A percentile compares a stretch with the other conserved stretches of the same genome.
Evolutionary conservation across 169 alveolate genomes (phyloP).

Genomic region (Eimeria falciformis): DNA sequence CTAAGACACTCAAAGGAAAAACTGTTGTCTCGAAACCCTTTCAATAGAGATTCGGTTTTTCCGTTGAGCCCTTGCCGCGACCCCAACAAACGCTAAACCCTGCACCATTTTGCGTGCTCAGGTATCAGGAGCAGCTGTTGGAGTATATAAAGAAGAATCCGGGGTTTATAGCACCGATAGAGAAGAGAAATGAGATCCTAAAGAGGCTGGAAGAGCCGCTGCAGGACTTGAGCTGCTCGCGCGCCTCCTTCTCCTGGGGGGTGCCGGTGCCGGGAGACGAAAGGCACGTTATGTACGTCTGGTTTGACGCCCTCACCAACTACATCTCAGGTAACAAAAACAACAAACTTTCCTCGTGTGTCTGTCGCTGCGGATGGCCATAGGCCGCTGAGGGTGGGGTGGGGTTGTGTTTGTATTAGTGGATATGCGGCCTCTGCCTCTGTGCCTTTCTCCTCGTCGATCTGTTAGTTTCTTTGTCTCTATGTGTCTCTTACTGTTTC

Average conservation of each 20-base stretch:
- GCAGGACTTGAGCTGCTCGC: conserved; percentile 92
- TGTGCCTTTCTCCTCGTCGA: too few relatives aligned
- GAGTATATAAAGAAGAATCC: conserved; percentile 86
- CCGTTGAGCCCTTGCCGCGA: too few relatives aligned
- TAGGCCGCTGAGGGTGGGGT: background rate
- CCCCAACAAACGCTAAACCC: conserved; percentile 30
- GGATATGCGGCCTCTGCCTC: background rate
- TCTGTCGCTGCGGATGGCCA: background rate
- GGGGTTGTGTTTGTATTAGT: background rate
- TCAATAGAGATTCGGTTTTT: too few relatives aligned
- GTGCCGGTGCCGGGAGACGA: conserved; percentile 86
- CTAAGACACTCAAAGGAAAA: too few relatives aligned
- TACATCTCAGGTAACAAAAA: conserved; percentile 85
- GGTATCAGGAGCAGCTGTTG: conserved; percentile 86
- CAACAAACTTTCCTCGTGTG: background rate
- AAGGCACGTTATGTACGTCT: conserved; percentile 96
- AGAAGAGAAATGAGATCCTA: conserved; percentile 86
- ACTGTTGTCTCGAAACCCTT: too few relatives aligned
- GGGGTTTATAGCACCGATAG: conserved; percentile 88
- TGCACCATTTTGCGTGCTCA: background rate
- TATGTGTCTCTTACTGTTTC: background rate
- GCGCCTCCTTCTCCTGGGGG: conserved; percentile 95
- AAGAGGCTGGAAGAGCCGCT: conserved; percentile 87
- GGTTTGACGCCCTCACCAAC: conserved; percentile 96
- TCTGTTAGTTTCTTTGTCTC: background rate